These are phyloP conservation scores for Aspergillus unguis DNA, from an alignment of 2,329 filamentous ascomycete genomes.

Conservation along the genomic window DNA sequence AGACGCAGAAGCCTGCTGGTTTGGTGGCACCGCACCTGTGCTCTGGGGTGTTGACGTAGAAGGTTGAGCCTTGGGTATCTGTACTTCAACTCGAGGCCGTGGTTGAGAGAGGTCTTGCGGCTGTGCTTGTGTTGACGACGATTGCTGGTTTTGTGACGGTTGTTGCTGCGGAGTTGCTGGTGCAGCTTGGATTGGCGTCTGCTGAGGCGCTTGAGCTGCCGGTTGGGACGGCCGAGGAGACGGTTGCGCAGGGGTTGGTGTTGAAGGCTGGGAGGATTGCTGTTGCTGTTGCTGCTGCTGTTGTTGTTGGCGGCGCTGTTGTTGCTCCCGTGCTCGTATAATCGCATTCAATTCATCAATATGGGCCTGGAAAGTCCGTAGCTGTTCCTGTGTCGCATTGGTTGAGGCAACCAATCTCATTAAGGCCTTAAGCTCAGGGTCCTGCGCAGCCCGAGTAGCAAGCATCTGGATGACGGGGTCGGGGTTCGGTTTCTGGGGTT, in stretches of 20 bases:
- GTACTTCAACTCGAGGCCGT: conserved; percentile 22
- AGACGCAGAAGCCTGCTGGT: conserved; percentile 16
- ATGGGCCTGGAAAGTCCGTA: conserved; percentile 49
- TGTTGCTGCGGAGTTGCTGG: conserved; percentile 10
- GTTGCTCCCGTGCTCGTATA: conserved; percentile 44
- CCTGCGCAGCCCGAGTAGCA: conserved; percentile 49
- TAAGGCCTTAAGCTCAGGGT: conserved; percentile 48
- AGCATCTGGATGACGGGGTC: conserved; percentile 54
- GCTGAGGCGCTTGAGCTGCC: conserved; percentile 12
- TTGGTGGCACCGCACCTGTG: conserved; percentile 8
- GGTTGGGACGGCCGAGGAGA: conserved; percentile 19
- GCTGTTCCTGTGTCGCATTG: conserved; percentile 47
- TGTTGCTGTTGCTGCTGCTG: conserved; percentile 31
- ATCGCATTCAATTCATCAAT: conserved; percentile 52
- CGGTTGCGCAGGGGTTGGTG: conserved; percentile 17
- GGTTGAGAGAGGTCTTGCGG: not conserved
- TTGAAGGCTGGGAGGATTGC: conserved; percentile 25
- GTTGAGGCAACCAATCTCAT: conserved; percentile 52
- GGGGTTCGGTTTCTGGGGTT: conserved; percentile 43
- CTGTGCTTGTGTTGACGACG: not conserved
- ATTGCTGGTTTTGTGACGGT: conserved; percentile 16
- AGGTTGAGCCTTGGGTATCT: conserved; percentile 14
- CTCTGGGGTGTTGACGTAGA: conserved; percentile 6
- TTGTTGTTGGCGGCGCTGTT: conserved; percentile 34
- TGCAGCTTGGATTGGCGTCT: conserved; percentile 10